Conservation (phyloP, 305 asterid species). For the Solanum hybrid region DNA sequence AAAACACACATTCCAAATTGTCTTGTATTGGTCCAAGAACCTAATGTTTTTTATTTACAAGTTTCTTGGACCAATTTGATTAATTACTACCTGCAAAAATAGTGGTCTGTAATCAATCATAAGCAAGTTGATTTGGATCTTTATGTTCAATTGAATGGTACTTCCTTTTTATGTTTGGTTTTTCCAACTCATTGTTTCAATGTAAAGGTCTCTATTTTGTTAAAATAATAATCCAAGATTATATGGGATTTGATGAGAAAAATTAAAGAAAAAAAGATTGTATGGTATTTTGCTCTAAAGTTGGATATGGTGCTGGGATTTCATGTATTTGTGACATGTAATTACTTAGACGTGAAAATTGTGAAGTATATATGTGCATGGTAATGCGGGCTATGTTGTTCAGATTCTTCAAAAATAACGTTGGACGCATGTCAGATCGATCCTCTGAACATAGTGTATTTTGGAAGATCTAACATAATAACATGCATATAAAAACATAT, state of each 20-base stretch:
- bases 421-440: background rate
- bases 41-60: background rate
- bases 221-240: background rate
- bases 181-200: background rate
- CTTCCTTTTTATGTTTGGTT: background rate
- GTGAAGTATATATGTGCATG: background rate
- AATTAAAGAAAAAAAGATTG: background rate
- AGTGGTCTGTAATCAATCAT: background rate
- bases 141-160: background rate
- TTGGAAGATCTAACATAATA: background rate
- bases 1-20: background rate
- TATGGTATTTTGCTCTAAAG: background rate
- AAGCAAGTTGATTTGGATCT: background rate
- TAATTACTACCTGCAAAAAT: background rate
- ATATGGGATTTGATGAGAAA: background rate
- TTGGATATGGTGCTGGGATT: background rate
- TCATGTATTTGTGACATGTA: background rate
- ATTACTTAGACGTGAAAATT: background rate
- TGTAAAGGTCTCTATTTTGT: background rate
- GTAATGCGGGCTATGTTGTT: background rate
- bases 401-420: background rate
- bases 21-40: conserved; percentile 24
- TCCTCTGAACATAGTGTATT: background rate
- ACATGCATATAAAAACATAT: background rate
- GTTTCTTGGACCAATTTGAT: conserved; percentile 59